Evolutionary conservation across 495 filamentous ascomycete species (phyloP).

Genomic region (Aspergillus cavernicola): DNA sequence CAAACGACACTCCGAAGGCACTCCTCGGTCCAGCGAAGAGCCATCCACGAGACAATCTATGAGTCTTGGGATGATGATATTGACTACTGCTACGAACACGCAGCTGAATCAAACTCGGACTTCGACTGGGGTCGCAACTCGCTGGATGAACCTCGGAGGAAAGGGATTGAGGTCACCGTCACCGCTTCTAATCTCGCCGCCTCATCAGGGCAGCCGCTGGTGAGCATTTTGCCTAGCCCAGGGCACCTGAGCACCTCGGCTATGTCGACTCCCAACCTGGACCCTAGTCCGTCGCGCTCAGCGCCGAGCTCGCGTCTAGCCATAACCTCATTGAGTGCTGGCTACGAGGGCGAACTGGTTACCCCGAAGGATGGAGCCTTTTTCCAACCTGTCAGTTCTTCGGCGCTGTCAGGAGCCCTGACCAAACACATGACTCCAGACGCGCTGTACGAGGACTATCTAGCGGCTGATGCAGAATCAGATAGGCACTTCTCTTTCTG

Average conservation of each 20-base stretch:
- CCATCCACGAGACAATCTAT: slow-evolving; percentile 36
- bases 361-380: slow-evolving; percentile 29
- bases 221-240: slow-evolving; percentile 6
- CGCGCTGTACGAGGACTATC: slow-evolving; percentile 46
- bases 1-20: slow-evolving; percentile 2
- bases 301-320: slow-evolving; percentile 30
- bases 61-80: slow-evolving; percentile 91
- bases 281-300: slow-evolving; percentile 37
- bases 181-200: neutral
- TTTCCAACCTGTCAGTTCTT: slow-evolving; percentile 35
- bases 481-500: slow-evolving; percentile 43
- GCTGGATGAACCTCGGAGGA: slow-evolving; percentile 27
- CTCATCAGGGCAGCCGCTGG: slow-evolving; percentile 4
- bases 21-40: slow-evolving; percentile 7
- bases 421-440: slow-evolving; percentile 39
- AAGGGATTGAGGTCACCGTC: slow-evolving; percentile 18
- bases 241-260: slow-evolving; percentile 29
- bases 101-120: slow-evolving; percentile 83
- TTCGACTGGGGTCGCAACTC: slow-evolving; percentile 74
- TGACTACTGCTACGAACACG: slow-evolving; percentile 90
- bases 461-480: slow-evolving; percentile 43
- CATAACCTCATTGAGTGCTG: slow-evolving; percentile 31
- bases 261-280: slow-evolving; percentile 37
- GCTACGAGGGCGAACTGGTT: slow-evolving; percentile 28
- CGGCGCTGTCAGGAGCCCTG: slow-evolving; percentile 27